Conservation (phyloP, 129 eudicot genomes). For the Silybum marianum region DNA sequence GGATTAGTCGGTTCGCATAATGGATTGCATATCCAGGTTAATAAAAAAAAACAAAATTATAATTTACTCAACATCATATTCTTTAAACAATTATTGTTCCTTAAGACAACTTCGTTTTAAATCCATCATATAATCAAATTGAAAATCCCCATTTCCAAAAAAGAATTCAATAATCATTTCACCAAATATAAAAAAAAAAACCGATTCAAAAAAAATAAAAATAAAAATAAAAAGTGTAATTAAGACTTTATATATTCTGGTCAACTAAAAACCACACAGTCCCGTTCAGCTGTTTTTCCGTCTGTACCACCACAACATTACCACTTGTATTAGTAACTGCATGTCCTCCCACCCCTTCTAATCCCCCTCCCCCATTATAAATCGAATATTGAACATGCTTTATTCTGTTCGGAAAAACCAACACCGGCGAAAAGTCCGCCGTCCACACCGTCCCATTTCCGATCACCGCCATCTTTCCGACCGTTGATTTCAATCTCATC, state of each 20-base stretch:
- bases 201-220: too few species aligned
- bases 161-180: too few species aligned
- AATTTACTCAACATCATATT: too few species aligned
- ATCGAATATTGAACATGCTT: slow-evolving; percentile 63
- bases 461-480: slow-evolving; percentile 48
- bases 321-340: slow-evolving; percentile 58
- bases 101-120: too few species aligned
- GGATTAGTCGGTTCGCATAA: too few species aligned
- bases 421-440: slow-evolving; percentile 54
- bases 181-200: too few species aligned
- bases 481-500: slow-evolving; percentile 64
- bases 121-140: too few species aligned
- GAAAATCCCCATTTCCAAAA: too few species aligned
- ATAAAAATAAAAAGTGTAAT: not conserved
- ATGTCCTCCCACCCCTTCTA: slow-evolving; percentile 44
- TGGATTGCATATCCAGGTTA: too few species aligned
- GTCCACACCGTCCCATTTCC: slow-evolving; percentile 70
- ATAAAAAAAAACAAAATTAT: too few species aligned
- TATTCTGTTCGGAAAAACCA: slow-evolving; percentile 68
- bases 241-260: slow-evolving; percentile 41
- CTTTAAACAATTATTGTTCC: too few species aligned
- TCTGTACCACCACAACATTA: slow-evolving; percentile 66
- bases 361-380: slow-evolving; percentile 35
- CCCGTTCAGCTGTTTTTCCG: slow-evolving; percentile 50
- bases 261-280: slow-evolving; percentile 63